Conservation (phyloP, 805 yeast species). For the Metschnikowia aberdeeniae region DNA sequence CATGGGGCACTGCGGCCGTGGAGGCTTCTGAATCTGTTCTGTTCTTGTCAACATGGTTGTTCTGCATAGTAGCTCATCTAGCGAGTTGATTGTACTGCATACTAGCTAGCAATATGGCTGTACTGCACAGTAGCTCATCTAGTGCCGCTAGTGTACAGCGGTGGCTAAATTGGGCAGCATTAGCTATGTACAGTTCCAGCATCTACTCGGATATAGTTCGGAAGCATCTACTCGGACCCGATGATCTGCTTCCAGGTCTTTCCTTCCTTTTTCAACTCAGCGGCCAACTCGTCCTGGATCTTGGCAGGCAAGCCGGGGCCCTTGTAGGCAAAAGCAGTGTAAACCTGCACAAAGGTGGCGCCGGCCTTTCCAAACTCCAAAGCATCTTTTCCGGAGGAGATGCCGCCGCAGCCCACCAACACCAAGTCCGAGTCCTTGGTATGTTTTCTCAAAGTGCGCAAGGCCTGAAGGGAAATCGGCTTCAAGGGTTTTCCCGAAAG, state of each 20-base stretch:
- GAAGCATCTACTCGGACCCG: constrained; percentile 61
- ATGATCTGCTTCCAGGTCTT: constrained; percentile 81
- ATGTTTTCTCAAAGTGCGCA: constrained; percentile 66
- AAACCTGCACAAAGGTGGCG: constrained; percentile 81
- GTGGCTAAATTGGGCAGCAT: too few species aligned
- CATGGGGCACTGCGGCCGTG: too few species aligned
- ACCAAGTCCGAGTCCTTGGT: constrained; percentile 72
- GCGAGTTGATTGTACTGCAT: too few species aligned
- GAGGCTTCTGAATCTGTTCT: too few species aligned
- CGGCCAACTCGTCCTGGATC: constrained; percentile 38
- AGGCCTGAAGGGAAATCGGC: constrained; percentile 68
- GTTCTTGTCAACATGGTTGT: too few species aligned
- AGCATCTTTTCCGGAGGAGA: constrained; percentile 81
- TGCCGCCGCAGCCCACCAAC: constrained; percentile 93
- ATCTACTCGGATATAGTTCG: too few species aligned
- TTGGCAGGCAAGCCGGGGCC: constrained; percentile 77
- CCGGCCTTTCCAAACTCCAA: constrained; percentile 91
- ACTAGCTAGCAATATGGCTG: too few species aligned
- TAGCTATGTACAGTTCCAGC: too few species aligned
- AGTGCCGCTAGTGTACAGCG: too few species aligned
- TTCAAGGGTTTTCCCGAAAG: constrained; percentile 90
- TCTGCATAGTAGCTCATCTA: too few species aligned
- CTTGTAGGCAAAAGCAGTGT: constrained; percentile 86
- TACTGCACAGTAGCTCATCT: too few species aligned
- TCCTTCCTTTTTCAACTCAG: constrained; percentile 62